A percentile compares a stretch with the other conserved stretches of the same genome.
Evolutionary conservation across 2,329 filamentous ascomycete species (phyloP).

Genomic region (Teratosphaeria viscida): DNA sequence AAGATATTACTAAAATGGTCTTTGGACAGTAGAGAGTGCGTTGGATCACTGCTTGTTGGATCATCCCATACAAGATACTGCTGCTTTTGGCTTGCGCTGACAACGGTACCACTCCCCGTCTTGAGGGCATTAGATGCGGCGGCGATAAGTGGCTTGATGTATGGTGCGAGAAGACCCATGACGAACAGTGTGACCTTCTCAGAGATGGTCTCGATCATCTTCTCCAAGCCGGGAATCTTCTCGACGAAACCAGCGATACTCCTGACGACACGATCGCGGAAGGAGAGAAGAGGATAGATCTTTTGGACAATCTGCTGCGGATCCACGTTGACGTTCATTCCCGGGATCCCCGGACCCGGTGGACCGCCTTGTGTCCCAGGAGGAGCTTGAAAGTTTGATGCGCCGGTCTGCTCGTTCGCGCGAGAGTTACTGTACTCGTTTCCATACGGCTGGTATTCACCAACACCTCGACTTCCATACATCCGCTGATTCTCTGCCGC

Average conservation of each 20-base stretch:
- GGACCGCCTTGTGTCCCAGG: conserved; percentile 29
- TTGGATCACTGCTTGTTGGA: conserved; percentile 38
- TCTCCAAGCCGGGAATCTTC: conserved; percentile 83
- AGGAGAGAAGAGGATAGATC: conserved; percentile 91
- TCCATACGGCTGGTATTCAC: conserved; percentile 12
- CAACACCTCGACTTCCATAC: conserved; percentile 7
- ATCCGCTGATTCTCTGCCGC: conserved; percentile 28
- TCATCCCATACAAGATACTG: conserved; percentile 42
- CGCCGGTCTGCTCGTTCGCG: conserved; percentile 22
- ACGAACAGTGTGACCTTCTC: conserved; percentile 90
- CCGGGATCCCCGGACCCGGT: conserved; percentile 48
- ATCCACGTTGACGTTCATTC: conserved; percentile 70
- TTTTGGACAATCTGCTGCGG: conserved; percentile 39
- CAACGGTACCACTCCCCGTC: conserved; percentile 65
- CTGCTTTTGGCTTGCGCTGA: conserved; percentile 42
- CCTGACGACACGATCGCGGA: conserved; percentile 87
- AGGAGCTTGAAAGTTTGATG: conserved; percentile 20
- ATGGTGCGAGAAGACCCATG: conserved; percentile 80
- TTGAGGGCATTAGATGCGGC: conserved; percentile 77
- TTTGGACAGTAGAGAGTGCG: conserved; percentile 42
- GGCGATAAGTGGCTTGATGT: conserved; percentile 83
- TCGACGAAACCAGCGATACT: conserved; percentile 75
- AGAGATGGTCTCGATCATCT: conserved; percentile 84
- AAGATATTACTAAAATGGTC: conserved; percentile 43
- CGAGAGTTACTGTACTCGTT: conserved; percentile 19